Evolutionary conservation across 768 basidiomycete genomes (phyloP).

Genomic region (Chalciporus pseudorubinellus): DNA sequence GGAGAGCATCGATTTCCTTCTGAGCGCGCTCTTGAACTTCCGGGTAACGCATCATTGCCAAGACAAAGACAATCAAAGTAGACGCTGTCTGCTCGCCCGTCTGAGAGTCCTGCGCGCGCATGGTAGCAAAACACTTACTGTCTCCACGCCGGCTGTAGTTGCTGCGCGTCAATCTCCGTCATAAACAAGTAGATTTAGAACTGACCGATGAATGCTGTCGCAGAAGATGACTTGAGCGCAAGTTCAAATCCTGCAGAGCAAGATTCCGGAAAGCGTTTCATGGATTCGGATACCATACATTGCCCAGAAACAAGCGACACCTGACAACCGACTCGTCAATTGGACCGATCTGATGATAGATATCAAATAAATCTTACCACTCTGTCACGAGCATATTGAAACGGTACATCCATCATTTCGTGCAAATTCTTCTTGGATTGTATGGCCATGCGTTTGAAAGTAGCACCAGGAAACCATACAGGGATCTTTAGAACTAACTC

Average conservation of each 20-base stretch:
- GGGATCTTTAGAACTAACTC: conserved; percentile 29
- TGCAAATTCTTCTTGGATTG: conserved; percentile 28
- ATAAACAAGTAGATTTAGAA: neutral
- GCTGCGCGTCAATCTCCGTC: conserved; percentile 3
- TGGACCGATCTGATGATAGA: neutral
- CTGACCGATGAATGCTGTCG: conserved; percentile 34
- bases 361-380: conserved; percentile 12
- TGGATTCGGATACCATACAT: conserved; percentile 33
- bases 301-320: conserved; percentile 19
- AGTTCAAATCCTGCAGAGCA: conserved; percentile 24
- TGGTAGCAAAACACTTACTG: conserved; percentile 14
- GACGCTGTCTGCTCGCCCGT: conserved; percentile 28
- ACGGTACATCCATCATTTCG: conserved; percentile 30
- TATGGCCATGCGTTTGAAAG: conserved; percentile 28
- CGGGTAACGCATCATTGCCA: conserved; percentile 36
- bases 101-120: neutral
- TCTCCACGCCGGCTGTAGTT: conserved; percentile 29
- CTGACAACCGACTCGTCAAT: conserved; percentile 10
- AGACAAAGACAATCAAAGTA: conserved; percentile 30
- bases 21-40: conserved; percentile 34
- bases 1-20: conserved; percentile 32
- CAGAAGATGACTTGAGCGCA: conserved; percentile 31
- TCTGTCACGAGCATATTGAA: conserved; percentile 28
- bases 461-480: conserved; percentile 37
- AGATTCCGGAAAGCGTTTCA: conserved; percentile 16